Evolutionary conservation across 768 basidiomycete species (phyloP).

Genomic region (Amanita pseudoporphyria): DNA sequence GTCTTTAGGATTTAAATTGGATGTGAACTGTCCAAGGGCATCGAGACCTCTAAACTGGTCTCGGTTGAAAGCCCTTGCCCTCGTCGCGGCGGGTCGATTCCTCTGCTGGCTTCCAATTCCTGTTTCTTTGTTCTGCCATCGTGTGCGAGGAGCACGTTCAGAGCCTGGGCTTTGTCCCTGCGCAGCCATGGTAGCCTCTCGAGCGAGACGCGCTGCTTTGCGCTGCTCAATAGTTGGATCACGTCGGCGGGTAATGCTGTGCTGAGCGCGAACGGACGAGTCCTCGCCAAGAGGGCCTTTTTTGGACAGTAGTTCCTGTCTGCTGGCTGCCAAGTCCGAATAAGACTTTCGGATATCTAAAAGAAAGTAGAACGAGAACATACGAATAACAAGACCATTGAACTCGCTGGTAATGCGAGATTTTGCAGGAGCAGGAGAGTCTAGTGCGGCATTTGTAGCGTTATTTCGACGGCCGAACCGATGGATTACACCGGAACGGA

Average conservation of each 20-base stretch:
- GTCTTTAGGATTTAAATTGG: not conserved
- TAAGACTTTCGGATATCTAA: not conserved
- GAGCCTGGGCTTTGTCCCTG: not conserved
- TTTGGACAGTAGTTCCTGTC: constrained; percentile 8
- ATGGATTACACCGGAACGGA: not conserved
- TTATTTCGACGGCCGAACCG: not conserved
- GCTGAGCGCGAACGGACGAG: not conserved
- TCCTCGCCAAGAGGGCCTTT: not conserved
- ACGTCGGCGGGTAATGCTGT: not conserved
- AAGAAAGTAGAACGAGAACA: constrained; percentile 10
- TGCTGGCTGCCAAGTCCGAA: constrained; percentile 13
- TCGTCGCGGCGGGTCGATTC: not conserved
- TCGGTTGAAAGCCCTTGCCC: not conserved
- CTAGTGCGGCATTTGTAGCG: not conserved
- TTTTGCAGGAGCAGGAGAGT: constrained; percentile 5
- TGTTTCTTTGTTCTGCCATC: not conserved
- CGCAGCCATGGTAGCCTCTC: not conserved
- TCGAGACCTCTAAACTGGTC: not conserved
- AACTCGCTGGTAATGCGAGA: constrained; percentile 15
- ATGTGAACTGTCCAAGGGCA: not conserved
- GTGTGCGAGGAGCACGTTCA: not conserved
- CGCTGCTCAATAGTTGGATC: not conserved
- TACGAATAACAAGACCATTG: constrained; percentile 25
- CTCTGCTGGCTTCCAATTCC: not conserved
- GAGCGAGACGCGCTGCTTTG: not conserved